Base-by-base conservation (phyloP, 768 basidiomycete genomes). In the Podaxis pistillaris region DNA sequence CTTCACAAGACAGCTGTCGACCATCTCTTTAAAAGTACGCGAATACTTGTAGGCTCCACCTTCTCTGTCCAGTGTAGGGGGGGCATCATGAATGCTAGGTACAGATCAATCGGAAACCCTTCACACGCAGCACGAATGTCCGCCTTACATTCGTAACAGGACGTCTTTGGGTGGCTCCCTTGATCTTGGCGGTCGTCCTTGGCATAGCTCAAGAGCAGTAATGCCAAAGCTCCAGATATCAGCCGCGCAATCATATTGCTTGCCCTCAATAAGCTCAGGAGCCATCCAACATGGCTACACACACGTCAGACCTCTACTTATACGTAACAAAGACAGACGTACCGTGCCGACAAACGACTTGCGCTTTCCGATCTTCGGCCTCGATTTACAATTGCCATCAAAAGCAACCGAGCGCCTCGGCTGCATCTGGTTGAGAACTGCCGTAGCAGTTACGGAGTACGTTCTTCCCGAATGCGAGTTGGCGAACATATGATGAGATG, bases 141-240 rank as follows among this genome's bases (percentile, higher is more conserved):
- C 26, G 19, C 12, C 49, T 28, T 64, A 88, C 87, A 87, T 95
- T 72, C 88, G 87, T 50, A 93, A 75, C 19, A 97, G 79, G 6
- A 94, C 89, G 56, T 80, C 78, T 58, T 89, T 85, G 1, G 93
- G 84, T 7, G 88, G 80, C 68, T 91, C 89, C 65, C 88, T 83
- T 15, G 89, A 90, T 62, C 87, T 79, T n/a, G 96, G 96, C 1
- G 94, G 92, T 4, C 89, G 85, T 0, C 96, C 96, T 69, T 93
- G 88, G 0, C 92, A 83, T 36, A 98, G 80, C 72, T 97, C 96
- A 51, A 97, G 76, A 15, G 94, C 90, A n/a, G 94, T 96, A 63
- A 98, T 95, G 12, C 93, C 96, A 72, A 97, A 91, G 62, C 92
- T 94, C 94, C 95, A 98, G 62, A 98, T 95, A 70, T 98, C 96